These are phyloP conservation scores for Harrya chromipes DNA, from an alignment of 768 basidiomycete genomes.

Conservation along the genomic window DNA sequence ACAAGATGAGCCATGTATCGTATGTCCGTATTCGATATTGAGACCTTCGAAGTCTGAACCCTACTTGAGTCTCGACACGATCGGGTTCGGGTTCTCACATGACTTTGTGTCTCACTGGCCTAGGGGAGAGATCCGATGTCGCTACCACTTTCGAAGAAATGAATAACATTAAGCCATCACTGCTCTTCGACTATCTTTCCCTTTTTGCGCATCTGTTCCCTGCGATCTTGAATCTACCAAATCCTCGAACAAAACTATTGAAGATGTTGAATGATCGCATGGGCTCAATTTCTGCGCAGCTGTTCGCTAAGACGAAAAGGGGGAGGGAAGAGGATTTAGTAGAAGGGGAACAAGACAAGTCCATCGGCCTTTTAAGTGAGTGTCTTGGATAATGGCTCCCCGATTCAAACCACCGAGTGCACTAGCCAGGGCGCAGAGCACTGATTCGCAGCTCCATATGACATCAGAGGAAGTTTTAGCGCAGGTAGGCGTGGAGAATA, in stretches of 20 bases:
- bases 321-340: conserved; percentile 29
- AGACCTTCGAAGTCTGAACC: neutral
- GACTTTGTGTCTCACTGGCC: conserved; percentile 45
- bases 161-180: conserved; percentile 23
- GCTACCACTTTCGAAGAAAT: conserved; percentile 22
- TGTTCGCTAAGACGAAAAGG: conserved; percentile 33
- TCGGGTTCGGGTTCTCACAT: conserved; percentile 45
- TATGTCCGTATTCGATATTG: conserved; percentile 17
- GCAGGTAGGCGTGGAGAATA: conserved; percentile 17
- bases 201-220: conserved; percentile 33
- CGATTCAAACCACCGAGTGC: neutral
- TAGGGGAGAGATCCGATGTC: conserved; percentile 26
- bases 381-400: neutral
- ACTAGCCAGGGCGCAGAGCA: conserved; percentile 38
- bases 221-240: conserved; percentile 30
- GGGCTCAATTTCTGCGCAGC: conserved; percentile 31
- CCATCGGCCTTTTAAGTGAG: conserved; percentile 37
- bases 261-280: conserved; percentile 28
- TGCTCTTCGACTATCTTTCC: conserved; percentile 15
- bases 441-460: conserved; percentile 31
- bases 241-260: conserved; percentile 25
- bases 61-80: conserved; percentile 36
- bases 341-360: conserved; percentile 33
- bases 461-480: conserved; percentile 40
- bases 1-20: conserved; percentile 47